These are phyloP conservation scores for Mangifera indica DNA, from an alignment of 345 rosid species.

Conservation along the genomic window DNA sequence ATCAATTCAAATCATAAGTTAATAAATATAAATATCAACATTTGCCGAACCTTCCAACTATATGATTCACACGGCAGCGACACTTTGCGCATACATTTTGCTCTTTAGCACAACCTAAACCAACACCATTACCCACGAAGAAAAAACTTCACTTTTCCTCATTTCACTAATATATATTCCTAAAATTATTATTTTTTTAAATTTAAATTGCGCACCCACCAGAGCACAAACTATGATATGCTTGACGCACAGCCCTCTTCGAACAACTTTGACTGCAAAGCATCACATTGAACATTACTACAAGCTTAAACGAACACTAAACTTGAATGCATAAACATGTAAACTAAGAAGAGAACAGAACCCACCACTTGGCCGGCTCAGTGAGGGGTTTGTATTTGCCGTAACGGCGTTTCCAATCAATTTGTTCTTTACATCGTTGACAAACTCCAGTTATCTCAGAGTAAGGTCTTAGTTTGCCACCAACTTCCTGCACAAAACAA, in stretches of 20 bases:
- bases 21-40: not conserved
- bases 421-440: constrained; percentile 78
- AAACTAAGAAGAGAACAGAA: not conserved
- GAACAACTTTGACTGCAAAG: constrained; percentile 54
- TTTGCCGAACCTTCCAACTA: constrained; percentile 64
- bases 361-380: constrained; percentile 85
- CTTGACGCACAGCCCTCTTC: constrained; percentile 92
- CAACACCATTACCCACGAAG: constrained; percentile 3
- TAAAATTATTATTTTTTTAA: too few relatives aligned
- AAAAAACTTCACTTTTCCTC: constrained; percentile 3
- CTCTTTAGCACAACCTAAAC: constrained; percentile 92
- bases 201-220: constrained; percentile 51
- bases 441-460: constrained; percentile 93
- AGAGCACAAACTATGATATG: constrained; percentile 82
- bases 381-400: constrained; percentile 81
- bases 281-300: not conserved
- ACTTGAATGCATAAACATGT: not conserved
- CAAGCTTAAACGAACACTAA: not conserved
- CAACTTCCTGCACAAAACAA: constrained; percentile 50
- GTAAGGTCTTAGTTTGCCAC: constrained; percentile 62
- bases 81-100: constrained; percentile 90
- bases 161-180: constrained; percentile 14
- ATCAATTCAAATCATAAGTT: not conserved
- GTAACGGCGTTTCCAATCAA: constrained; percentile 92
- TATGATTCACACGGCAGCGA: constrained; percentile 44